Evolutionary conservation across 2,329 filamentous ascomycete genomes (phyloP).

Genomic region (Emmonsiellopsis sp.): DNA sequence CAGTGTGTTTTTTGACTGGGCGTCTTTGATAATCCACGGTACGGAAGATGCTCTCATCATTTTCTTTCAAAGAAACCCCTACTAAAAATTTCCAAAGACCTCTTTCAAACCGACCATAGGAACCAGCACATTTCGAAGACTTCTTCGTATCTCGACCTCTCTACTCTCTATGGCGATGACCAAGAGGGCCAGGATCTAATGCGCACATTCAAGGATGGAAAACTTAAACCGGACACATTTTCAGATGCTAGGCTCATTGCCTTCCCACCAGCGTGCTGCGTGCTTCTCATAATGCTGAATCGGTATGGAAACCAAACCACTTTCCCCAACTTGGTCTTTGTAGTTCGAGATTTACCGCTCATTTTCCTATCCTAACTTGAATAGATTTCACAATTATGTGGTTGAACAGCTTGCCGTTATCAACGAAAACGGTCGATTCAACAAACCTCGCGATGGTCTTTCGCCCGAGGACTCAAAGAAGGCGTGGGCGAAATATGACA

Average conservation of each 20-base stretch:
- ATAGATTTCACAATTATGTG: slow-evolving; percentile 30
- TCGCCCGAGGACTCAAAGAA: slow-evolving; percentile 18
- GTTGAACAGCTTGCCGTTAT: slow-evolving; percentile 30
- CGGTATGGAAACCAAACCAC: slow-evolving; percentile 43
- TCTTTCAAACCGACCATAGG: slow-evolving; percentile 33
- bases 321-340: not conserved
- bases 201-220: slow-evolving; percentile 28
- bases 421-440: slow-evolving; percentile 35
- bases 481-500: slow-evolving; percentile 28
- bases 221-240: slow-evolving; percentile 32
- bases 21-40: slow-evolving; percentile 45
- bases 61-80: not conserved
- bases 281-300: slow-evolving; percentile 29
- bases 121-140: slow-evolving; percentile 28
- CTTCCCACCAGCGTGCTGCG: slow-evolving; percentile 27
- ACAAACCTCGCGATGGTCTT: slow-evolving; percentile 10
- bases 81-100: slow-evolving; percentile 21
- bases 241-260: slow-evolving; percentile 24
- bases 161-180: slow-evolving; percentile 36
- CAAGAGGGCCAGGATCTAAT: slow-evolving; percentile 25
- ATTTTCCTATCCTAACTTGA: slow-evolving; percentile 15
- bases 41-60: not conserved
- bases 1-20: slow-evolving; percentile 40
- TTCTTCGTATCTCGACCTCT: slow-evolving; percentile 41
- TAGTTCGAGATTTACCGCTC: not conserved